Evolutionary conservation across 164 flowering plant species (phyloP).

Genomic region (Vitis rotundifolia): DNA sequence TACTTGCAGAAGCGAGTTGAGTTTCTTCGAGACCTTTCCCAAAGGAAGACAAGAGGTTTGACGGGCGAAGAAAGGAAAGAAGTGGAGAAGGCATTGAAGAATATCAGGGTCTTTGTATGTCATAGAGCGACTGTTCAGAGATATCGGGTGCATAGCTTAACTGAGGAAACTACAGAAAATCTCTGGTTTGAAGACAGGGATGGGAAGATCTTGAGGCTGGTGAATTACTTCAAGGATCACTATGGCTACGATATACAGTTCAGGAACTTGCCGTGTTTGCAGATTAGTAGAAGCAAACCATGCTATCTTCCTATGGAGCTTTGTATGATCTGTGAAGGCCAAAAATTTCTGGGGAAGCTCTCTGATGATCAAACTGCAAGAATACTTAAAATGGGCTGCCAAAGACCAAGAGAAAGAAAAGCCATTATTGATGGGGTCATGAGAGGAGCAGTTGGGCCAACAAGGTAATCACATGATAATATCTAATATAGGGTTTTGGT

Average conservation of each 20-base stretch:
- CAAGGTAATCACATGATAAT: conserved; percentile 52
- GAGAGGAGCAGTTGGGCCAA: conserved; percentile 73
- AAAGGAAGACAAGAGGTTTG: conserved; percentile 58
- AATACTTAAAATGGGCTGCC: conserved; percentile 87
- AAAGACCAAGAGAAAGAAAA: conserved; percentile 74
- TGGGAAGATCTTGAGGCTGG: conserved; percentile 59
- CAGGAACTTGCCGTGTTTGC: conserved; percentile 90
- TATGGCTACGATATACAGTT: conserved; percentile 82
- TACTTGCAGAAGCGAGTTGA: conserved; percentile 80
- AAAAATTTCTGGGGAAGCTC: conserved; percentile 90
- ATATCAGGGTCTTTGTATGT: conserved; percentile 82
- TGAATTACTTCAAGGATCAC: conserved; percentile 82
- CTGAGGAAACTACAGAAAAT: conserved; percentile 72
- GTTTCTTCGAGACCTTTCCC: conserved; percentile 66
- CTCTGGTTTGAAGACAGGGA: conserved; percentile 78
- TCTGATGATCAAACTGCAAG: conserved; percentile 87
- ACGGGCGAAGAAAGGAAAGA: conserved; percentile 69
- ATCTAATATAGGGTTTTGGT: background rate
- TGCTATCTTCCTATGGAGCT: conserved; percentile 98
- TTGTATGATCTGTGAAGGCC: conserved; percentile 92
- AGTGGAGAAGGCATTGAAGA: conserved; percentile 79
- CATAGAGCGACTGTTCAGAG: conserved; percentile 88
- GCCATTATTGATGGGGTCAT: conserved; percentile 72
- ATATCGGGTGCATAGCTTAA: conserved; percentile 69
- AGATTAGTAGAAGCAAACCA: conserved; percentile 87